These are phyloP conservation scores for Talaromyces funiculosus DNA, from an alignment of 2,329 filamentous ascomycete genomes.

Conservation along the genomic window DNA sequence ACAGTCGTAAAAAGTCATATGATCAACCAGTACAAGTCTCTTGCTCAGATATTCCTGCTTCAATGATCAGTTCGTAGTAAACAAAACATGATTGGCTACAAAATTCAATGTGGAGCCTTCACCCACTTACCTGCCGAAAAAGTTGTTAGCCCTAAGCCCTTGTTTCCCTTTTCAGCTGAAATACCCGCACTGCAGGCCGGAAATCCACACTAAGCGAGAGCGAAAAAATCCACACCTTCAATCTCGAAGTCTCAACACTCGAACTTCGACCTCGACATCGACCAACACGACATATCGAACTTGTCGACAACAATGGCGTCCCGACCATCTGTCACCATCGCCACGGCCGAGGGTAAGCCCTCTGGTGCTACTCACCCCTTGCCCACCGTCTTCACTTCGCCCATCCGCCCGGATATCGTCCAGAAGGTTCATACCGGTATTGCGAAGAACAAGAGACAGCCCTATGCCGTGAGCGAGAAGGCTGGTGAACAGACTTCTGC, in stretches of 20 bases:
- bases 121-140: neutral
- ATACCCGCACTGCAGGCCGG: constrained; percentile 8
- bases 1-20: no score
- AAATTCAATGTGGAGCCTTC: neutral
- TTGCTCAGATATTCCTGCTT: neutral
- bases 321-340: constrained; percentile 95
- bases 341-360: constrained; percentile 91
- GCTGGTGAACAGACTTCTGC: constrained; percentile 99
- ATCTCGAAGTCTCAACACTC: constrained; percentile 17
- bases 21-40: neutral
- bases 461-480: constrained; percentile 99
- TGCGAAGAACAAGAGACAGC: constrained; percentile 99
- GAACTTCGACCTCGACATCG: constrained; percentile 31
- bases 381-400: constrained; percentile 92
- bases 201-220: constrained; percentile 36
- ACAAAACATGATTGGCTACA: neutral
- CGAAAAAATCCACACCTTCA: constrained; percentile 32
- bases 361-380: constrained; percentile 85
- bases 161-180: constrained; percentile 7
- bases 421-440: constrained; percentile 95
- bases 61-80: neutral
- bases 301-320: constrained; percentile 69
- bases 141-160: constrained; percentile 12
- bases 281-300: constrained; percentile 34
- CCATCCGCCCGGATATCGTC: constrained; percentile 98